Conservation (phyloP, 2,329 filamentous ascomycete species). For the Didymellaceae sp. region DNA sequence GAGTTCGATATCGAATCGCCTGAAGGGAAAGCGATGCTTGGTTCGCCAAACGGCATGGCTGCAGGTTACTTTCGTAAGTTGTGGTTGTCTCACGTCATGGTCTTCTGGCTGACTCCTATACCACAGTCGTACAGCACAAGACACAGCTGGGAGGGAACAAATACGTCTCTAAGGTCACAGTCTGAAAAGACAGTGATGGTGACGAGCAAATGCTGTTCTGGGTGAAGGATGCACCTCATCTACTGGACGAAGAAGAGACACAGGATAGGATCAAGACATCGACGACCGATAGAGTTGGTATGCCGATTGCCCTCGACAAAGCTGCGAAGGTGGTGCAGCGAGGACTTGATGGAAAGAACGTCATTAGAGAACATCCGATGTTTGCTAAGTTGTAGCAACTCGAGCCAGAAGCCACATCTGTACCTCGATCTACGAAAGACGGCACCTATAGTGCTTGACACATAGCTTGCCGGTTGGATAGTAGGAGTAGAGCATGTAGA, state of each 20-base stretch:
- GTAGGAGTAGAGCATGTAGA: too few relatives aligned
- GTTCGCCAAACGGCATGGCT: slow-evolving; percentile 13
- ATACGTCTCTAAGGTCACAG: slow-evolving; percentile 17
- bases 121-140: slow-evolving; percentile 18
- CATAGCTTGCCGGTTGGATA: too few relatives aligned
- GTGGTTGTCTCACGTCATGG: too few relatives aligned
- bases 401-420: too few relatives aligned
- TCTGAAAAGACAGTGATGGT: slow-evolving; percentile 2
- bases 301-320: background rate
- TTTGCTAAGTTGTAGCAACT: background rate
- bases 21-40: slow-evolving; percentile 19
- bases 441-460: too few relatives aligned
- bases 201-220: slow-evolving; percentile 17
- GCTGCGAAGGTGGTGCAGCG: background rate
- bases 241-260: background rate
- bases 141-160: slow-evolving; percentile 15
- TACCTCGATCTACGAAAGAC: too few relatives aligned
- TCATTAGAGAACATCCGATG: slow-evolving; percentile 3
- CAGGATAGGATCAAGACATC: background rate
- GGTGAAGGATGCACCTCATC: slow-evolving; percentile 10
- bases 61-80: slow-evolving; percentile 14
- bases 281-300: background rate
- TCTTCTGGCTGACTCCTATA: slow-evolving; percentile 4
- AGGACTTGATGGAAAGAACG: slow-evolving; percentile 1
- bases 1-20: background rate